A percentile compares a stretch with the other conserved stretches of the same genome.
Conservation (phyloP, 2,329 filamentous ascomycete genomes). For the Sarocladium strictum region DNA sequence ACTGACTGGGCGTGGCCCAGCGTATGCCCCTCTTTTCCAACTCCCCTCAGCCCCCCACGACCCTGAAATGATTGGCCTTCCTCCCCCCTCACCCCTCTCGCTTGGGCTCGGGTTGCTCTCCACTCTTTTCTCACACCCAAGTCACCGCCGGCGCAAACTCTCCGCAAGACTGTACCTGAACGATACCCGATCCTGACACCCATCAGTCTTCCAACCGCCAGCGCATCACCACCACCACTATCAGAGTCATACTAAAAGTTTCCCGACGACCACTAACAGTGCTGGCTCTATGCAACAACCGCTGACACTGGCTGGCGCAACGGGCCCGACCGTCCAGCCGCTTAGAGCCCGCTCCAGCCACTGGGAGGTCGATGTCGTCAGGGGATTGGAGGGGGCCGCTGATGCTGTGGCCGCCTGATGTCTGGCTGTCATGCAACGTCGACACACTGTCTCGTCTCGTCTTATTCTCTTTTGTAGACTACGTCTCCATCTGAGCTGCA, state of each 20-base stretch:
- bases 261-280: neutral
- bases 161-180: neutral
- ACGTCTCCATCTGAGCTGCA: neutral
- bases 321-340: slow-evolving; percentile 6
- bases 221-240: too few species aligned
- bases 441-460: neutral
- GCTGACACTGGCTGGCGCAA: neutral
- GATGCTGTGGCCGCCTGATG: slow-evolving; percentile 2
- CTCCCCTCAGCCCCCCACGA: neutral
- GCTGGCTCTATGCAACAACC: neutral
- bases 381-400: neutral
- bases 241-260: too few species aligned
- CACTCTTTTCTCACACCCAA: neutral
- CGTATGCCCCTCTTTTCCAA: neutral
- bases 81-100: neutral
- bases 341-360: neutral
- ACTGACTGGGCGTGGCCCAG: neutral
- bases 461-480: too few species aligned
- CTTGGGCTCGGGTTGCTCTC: too few species aligned
- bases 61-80: neutral
- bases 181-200: neutral
- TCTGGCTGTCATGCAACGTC: neutral
- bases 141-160: slow-evolving; percentile 3
- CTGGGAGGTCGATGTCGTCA: neutral
- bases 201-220: neutral